Evolutionary conservation across 108 stramenopile species (phyloP).

Genomic region (Thalassiosira profunda): DNA sequence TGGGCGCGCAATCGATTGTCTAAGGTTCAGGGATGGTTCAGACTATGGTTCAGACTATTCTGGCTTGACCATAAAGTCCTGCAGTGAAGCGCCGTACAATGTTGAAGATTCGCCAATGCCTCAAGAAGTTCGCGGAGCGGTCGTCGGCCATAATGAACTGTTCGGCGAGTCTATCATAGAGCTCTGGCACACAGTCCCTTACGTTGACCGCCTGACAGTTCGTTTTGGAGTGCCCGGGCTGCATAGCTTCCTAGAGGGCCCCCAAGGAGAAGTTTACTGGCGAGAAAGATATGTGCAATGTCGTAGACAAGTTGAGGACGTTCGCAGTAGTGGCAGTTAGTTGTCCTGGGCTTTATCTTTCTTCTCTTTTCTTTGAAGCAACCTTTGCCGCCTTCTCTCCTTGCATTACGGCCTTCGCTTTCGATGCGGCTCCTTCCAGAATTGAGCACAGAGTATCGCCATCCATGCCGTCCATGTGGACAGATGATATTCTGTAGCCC

Average conservation of each 20-base stretch:
- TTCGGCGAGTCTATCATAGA: too few relatives aligned
- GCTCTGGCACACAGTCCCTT: too few relatives aligned
- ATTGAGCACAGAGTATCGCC: constrained; percentile 32
- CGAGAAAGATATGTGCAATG: too few relatives aligned
- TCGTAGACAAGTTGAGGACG: too few relatives aligned
- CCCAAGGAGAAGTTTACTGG: too few relatives aligned
- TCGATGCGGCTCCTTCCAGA: constrained; percentile 22
- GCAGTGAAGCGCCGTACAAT: constrained; percentile 9
- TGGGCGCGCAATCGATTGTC: constrained; percentile 12
- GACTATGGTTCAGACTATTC: neutral
- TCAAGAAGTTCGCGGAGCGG: too few relatives aligned
- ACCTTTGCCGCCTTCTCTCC: neutral
- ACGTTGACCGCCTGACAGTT: too few relatives aligned
- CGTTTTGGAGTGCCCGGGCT: too few relatives aligned
- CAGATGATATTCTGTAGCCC: constrained; percentile 43
- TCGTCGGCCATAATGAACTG: too few relatives aligned
- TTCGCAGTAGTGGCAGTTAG: too few relatives aligned
- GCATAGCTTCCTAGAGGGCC: too few relatives aligned
- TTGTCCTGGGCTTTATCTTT: neutral
- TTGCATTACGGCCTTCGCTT: constrained; percentile 35
- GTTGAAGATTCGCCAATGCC: neutral
- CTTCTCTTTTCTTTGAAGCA: neutral
- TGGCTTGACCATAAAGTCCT: neutral
- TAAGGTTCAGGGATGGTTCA: neutral
- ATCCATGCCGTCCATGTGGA: constrained; percentile 30